Evolutionary conservation across 2,329 filamentous ascomycete genomes (phyloP), one percentile per base, ranked within the genome.

Genomic region (Fusarium sp.): DNA sequence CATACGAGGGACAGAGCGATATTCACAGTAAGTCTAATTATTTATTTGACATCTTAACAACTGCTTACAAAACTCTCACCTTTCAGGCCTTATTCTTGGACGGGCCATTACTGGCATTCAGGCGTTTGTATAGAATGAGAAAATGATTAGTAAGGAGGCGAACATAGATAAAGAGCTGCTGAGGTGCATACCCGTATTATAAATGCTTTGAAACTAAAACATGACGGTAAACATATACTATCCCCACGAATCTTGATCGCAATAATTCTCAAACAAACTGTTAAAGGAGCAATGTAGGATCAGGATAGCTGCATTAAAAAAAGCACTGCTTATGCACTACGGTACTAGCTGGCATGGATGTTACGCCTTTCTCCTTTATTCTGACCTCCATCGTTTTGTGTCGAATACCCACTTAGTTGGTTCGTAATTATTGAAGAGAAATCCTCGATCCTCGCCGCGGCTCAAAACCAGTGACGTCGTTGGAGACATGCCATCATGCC

Each of bases 1-100:
- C 95, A 3, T 99, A 99, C 75, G 96, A 99, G 83, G 96, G 96
- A 24, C 96, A 98, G 82, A 98, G 94, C 78, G 96, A 98, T 82
- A 98, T 98, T 78, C 96, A 98, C 81, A 89, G 94, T 95, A 83
- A 87, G 92, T 88, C 62, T 64, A 34, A 22, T 29, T 41, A n/a
- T 13, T 41, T 40, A 53, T 53, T 29, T n/a, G 34, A 16, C 38
- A 61, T 55, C 46, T 27, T 18, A 40, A 55, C 30, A 43, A 43
- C 48, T 63, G 45, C 63, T 64, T 74, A 67, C 79, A 70, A 78
- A 65, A 57, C 45, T 63, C 72, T 25, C 49, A n/a, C 18, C 34
- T 38, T n/a, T 18, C 73, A 93, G 91, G 87, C 75, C 84, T 92
- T 76, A 92, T 92, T 75, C 77, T 92, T 53, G 90, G 90, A 58